These are phyloP conservation scores for Sanghuangporus baumii DNA, from an alignment of 1,284 basidiomycete genomes.

Conservation along the genomic window DNA sequence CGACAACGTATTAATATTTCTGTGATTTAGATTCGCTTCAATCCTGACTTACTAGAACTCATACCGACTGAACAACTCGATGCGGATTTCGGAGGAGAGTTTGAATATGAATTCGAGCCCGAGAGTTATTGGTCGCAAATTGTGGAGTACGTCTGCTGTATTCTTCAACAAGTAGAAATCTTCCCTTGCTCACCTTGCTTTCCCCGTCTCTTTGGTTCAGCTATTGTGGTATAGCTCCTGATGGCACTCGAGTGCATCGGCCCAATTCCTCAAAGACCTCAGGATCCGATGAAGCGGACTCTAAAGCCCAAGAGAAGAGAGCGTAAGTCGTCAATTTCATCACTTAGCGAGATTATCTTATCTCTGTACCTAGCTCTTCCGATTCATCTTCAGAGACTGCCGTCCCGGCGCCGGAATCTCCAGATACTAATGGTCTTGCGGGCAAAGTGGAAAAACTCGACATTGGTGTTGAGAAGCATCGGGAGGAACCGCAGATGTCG, in stretches of 20 bases:
- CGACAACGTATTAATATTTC: no score
- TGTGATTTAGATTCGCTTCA: slow-evolving; percentile 73
- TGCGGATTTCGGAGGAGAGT: slow-evolving; percentile 76
- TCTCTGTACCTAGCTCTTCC: neutral
- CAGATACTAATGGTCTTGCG: neutral
- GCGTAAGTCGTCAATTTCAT: neutral
- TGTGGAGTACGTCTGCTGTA: slow-evolving; percentile 43
- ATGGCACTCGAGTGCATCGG: slow-evolving; percentile 32
- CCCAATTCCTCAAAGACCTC: neutral
- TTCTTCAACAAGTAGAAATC: neutral
- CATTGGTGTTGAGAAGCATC: neutral
- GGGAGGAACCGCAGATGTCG: neutral
- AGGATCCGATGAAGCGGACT: neutral
- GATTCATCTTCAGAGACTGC: slow-evolving; percentile 1
- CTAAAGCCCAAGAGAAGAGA: neutral
- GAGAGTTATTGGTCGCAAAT: slow-evolving; percentile 77
- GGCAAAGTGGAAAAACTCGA: neutral
- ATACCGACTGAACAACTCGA: slow-evolving; percentile 76
- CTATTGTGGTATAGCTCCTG: slow-evolving; percentile 53
- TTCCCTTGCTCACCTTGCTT: slow-evolving; percentile 9
- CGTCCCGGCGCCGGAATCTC: neutral
- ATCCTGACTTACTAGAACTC: slow-evolving; percentile 74
- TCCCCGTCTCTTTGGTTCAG: slow-evolving; percentile 28
- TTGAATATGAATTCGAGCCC: slow-evolving; percentile 74
- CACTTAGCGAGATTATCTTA: neutral